Evolutionary conservation across 257 asterid genomes (phyloP).

Genomic region (Rubia yunnanensis): DNA sequence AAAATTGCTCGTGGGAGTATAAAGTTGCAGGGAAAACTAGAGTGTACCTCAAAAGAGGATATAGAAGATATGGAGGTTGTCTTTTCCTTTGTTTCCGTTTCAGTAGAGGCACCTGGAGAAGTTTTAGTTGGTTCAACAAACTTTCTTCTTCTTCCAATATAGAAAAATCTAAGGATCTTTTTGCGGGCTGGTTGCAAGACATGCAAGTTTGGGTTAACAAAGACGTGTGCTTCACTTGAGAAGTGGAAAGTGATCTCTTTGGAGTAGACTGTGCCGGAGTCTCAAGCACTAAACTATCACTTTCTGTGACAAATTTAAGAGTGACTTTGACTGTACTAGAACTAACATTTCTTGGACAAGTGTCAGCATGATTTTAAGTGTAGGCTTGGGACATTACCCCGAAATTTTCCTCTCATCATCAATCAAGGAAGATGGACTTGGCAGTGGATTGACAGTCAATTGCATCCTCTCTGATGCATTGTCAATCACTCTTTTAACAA

Average conservation of each 20-base stretch:
- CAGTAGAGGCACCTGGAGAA: constrained; percentile 4
- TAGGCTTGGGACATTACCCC: constrained; percentile 23
- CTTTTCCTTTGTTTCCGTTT: constrained; percentile 8
- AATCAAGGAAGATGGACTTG: constrained; percentile 23
- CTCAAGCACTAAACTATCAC: constrained; percentile 31
- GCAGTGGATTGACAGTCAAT: constrained; percentile 12
- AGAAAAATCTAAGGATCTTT: constrained; percentile 58
- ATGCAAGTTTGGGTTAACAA: constrained; percentile 30
- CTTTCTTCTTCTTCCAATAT: constrained; percentile 26
- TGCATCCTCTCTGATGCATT: constrained; percentile 28
- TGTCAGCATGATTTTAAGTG: constrained; percentile 3
- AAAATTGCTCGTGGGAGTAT: too few relatives aligned
- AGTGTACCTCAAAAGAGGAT: neutral
- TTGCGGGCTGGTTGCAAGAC: constrained; percentile 42
- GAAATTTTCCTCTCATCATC: constrained; percentile 18
- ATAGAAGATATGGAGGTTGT: constrained; percentile 1
- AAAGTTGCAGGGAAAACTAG: neutral
- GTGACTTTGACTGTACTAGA: constrained; percentile 33
- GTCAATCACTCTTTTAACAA: constrained; percentile 26
- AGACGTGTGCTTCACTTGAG: constrained; percentile 50
- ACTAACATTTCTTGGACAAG: constrained; percentile 5
- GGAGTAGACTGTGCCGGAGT: constrained; percentile 75
- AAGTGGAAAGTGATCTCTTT: constrained; percentile 44
- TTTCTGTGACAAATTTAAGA: constrained; percentile 34
- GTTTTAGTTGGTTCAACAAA: constrained; percentile 4